Evolutionary conservation across 495 filamentous ascomycete species (phyloP).

Genomic region (Neohortaea acidophila): DNA sequence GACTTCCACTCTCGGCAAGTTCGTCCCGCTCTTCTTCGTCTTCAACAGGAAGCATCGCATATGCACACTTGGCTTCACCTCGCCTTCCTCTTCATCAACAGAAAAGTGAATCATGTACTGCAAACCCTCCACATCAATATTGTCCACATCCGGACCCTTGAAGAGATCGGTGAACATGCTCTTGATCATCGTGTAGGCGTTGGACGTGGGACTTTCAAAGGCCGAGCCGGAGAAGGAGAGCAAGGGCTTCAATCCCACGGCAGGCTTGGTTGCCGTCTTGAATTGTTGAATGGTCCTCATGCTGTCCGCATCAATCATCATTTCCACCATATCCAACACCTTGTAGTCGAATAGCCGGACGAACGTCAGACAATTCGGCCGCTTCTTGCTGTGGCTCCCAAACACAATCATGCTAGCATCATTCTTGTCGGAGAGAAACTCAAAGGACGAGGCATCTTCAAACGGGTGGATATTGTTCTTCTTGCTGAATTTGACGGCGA

Average conservation of each 20-base stretch:
- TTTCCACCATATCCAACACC: conserved; percentile 85
- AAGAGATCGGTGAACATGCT: conserved; percentile 84
- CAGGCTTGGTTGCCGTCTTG: conserved; percentile 66
- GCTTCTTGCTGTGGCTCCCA: conserved; percentile 75
- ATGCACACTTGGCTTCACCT: conserved; percentile 54
- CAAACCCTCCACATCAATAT: conserved; percentile 84
- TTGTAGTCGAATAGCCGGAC: conserved; percentile 66
- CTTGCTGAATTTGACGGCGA: conserved; percentile 78
- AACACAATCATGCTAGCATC: conserved; percentile 71
- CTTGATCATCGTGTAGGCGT: conserved; percentile 68
- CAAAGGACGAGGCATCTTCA: conserved; percentile 69
- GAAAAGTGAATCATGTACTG: conserved; percentile 71
- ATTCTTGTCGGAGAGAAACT: conserved; percentile 93
- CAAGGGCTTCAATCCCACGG: conserved; percentile 73
- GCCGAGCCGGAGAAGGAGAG: conserved; percentile 69
- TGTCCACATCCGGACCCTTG: conserved; percentile 53
- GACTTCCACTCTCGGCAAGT: conserved; percentile 76
- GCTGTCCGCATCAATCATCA: conserved; percentile 54
- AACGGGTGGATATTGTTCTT: conserved; percentile 91
- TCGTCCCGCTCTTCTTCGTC: conserved; percentile 63
- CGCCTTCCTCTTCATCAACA: conserved; percentile 54
- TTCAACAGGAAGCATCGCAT: conserved; percentile 69
- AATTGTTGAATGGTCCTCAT: conserved; percentile 58
- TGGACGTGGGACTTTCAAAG: conserved; percentile 62
- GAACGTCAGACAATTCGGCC: conserved; percentile 78